A percentile compares a stretch with the other conserved stretches of the same genome.
Conservation (phyloP, 257 asterid species). For the Osmanthus fragrans region DNA sequence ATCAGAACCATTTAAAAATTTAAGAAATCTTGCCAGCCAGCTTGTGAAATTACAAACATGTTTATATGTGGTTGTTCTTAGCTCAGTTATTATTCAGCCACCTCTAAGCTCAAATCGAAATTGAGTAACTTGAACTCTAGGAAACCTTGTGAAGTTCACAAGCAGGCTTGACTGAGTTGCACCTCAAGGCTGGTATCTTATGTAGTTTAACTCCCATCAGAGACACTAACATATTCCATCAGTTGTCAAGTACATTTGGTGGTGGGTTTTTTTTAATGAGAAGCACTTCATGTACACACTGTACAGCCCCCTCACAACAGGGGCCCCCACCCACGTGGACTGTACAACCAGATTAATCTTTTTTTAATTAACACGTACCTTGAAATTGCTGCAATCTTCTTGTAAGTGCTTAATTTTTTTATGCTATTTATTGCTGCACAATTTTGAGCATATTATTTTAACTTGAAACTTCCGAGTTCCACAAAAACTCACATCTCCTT, state of each 20-base stretch:
- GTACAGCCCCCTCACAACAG: too few relatives aligned
- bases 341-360: too few relatives aligned
- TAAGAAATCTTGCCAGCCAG: neutral
- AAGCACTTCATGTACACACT: too few relatives aligned
- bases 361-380: neutral
- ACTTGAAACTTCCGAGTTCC: neutral
- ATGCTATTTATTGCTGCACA: neutral
- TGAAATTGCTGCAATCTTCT: neutral
- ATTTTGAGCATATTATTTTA: neutral
- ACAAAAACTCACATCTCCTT: conserved; percentile 8
- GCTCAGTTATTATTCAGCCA: neutral
- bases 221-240: neutral
- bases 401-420: neutral
- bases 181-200: neutral
- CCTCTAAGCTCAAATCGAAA: neutral
- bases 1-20: neutral
- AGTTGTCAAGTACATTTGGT: neutral
- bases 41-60: neutral
- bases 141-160: neutral
- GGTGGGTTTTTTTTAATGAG: neutral
- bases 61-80: neutral
- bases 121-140: neutral
- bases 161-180: neutral
- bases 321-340: too few relatives aligned
- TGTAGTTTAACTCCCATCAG: neutral